Evolutionary conservation across 2,329 filamentous ascomycete species (phyloP).

Genomic region (Hypoxylon sp.): DNA sequence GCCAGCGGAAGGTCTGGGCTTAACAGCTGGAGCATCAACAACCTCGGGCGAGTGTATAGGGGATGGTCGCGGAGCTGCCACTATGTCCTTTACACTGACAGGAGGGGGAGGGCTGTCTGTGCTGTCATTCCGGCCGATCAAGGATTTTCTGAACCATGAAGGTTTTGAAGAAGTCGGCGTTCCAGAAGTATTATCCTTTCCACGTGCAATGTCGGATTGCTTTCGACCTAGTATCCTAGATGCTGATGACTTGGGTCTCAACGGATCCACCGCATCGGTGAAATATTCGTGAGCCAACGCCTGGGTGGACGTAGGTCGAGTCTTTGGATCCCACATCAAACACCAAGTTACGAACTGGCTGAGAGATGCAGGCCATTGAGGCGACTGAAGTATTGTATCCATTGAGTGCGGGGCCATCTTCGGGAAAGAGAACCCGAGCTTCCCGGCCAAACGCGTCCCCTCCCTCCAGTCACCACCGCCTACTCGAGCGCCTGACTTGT

Average conservation of each 20-base stretch:
- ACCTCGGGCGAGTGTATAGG: constrained; percentile 43
- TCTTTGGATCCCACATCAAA: constrained; percentile 97
- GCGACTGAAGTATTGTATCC: constrained; percentile 88
- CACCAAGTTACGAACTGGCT: constrained; percentile 98
- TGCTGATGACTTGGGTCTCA: constrained; percentile 89
- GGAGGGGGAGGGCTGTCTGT: constrained; percentile 65
- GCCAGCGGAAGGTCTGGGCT: constrained; percentile 62
- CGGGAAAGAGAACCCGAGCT: constrained; percentile 97
- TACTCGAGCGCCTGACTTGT: constrained; percentile 84
- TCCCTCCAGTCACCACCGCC: constrained; percentile 98
- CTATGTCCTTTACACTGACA: constrained; percentile 57
- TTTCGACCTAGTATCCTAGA: constrained; percentile 88
- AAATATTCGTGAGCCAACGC: constrained; percentile 98
- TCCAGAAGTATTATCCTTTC: constrained; percentile 67
- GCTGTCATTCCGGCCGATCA: constrained; percentile 81
- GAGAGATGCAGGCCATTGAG: constrained; percentile 89
- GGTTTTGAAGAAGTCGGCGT: constrained; percentile 78
- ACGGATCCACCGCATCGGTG: constrained; percentile 86
- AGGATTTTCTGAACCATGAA: constrained; percentile 96
- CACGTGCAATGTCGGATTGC: constrained; percentile 81
- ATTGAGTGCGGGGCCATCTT: constrained; percentile 99
- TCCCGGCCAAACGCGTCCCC: constrained; percentile 88
- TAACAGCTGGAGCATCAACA: constrained; percentile 53
- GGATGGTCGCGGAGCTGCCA: constrained; percentile 48
- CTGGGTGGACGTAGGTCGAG: constrained; percentile 88